A percentile compares a stretch with the other conserved stretches of the same genome.
phyloP scores from a whole-genome alignment of 805 yeast genomes.

The Candida corydali region DNA sequence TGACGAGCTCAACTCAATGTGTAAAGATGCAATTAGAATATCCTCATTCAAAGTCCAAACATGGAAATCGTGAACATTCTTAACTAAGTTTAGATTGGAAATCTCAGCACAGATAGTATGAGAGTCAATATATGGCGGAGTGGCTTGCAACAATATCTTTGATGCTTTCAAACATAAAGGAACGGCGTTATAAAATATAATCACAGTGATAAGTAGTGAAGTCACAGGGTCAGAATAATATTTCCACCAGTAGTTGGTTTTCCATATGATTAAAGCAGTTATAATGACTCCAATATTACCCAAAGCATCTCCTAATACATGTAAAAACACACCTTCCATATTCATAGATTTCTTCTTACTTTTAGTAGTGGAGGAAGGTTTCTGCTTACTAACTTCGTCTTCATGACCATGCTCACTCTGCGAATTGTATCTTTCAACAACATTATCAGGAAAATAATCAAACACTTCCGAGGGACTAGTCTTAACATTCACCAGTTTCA shows the following conservation, averaged over 20 bases:
- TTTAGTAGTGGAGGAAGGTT: constrained; percentile 8
- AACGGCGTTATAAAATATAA: constrained; percentile 86
- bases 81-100: constrained; percentile 62
- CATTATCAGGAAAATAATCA: constrained; percentile 43
- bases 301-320: constrained; percentile 92
- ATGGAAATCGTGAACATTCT: constrained; percentile 91
- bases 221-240: constrained; percentile 82
- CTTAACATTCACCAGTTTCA: not conserved
- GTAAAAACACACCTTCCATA: constrained; percentile 96
- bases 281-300: constrained; percentile 92
- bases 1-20: constrained; percentile 55
- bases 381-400: not conserved
- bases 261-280: constrained; percentile 91
- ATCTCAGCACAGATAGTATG: constrained; percentile 70
- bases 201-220: constrained; percentile 78
- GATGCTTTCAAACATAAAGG: constrained; percentile 87
- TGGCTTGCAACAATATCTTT: constrained; percentile 85
- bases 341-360: constrained; percentile 64
- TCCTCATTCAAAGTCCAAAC: constrained; percentile 94
- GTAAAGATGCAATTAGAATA: constrained; percentile 82
- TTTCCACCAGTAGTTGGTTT: constrained; percentile 85
- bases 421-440: constrained; percentile 38
- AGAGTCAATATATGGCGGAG: constrained; percentile 80
- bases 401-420: constrained; percentile 18
- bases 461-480: constrained; percentile 19